A percentile compares a stretch with the other conserved stretches of the same genome.
phyloP scores from a whole-genome alignment of 225 moss, liverwort and hornwort species.

The Sphagnum contortum region DNA sequence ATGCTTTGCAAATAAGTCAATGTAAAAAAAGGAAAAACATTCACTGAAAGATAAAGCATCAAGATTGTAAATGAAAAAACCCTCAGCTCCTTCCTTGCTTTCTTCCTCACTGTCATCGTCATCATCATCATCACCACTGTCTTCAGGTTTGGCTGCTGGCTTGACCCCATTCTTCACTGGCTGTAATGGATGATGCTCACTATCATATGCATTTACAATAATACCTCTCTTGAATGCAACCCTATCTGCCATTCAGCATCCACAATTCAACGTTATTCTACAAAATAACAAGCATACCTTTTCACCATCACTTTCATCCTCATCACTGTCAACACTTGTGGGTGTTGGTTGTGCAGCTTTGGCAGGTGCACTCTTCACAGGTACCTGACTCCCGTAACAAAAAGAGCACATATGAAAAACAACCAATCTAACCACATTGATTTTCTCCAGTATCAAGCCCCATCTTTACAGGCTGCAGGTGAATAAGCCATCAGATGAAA shows the following conservation, averaged over 20 bases:
- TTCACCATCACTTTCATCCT: no score
- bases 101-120: conserved; percentile 43
- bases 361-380: no score
- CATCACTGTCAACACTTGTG: no score
- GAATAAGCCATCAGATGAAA: neutral
- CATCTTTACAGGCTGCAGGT: no score
- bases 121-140: conserved; percentile 37
- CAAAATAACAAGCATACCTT: no score
- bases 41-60: neutral
- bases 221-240: no score
- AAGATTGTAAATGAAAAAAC: conserved; percentile 6
- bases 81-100: conserved; percentile 35
- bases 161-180: conserved; percentile 30
- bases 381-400: neutral
- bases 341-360: no score
- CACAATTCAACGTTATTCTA: no score
- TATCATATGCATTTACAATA: neutral
- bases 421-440: neutral
- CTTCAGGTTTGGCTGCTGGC: conserved; percentile 12
- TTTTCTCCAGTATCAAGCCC: neutral
- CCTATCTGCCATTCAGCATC: no score
- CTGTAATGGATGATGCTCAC: conserved; percentile 12
- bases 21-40: neutral
- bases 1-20: no score
- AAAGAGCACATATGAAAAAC: neutral